Evolutionary conservation across 371 early-diverging fungal species (phyloP).

Genomic region (Lichtheimia hyalospora): DNA sequence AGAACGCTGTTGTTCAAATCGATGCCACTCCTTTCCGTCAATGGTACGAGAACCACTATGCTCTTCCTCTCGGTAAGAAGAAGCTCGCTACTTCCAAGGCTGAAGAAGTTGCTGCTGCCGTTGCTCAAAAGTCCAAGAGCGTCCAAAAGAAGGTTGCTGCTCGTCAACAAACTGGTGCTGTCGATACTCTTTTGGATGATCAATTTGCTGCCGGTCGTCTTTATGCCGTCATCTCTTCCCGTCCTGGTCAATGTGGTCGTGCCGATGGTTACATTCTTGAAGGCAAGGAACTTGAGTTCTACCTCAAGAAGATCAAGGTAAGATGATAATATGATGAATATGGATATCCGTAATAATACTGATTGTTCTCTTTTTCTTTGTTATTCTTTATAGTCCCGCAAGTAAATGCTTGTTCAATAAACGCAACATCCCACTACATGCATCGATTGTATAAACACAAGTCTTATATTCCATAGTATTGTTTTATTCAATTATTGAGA

Average conservation of each 20-base stretch:
- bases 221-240: constrained; percentile 93
- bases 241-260: constrained; percentile 99
- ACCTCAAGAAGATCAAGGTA: constrained; percentile 89
- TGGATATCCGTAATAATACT: background rate
- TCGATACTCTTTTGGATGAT: constrained; percentile 90
- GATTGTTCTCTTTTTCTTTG: background rate
- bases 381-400: constrained; percentile 12
- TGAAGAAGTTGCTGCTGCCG: constrained; percentile 57
- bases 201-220: constrained; percentile 97
- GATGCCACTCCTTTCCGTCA: constrained; percentile 99
- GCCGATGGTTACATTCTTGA: constrained; percentile 99
- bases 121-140: constrained; percentile 88
- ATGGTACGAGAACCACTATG: constrained; percentile 98
- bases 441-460: constrained; percentile 2
- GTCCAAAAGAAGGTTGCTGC: constrained; percentile 86
- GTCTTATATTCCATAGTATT: no score
- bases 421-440: background rate
- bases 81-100: constrained; percentile 63
- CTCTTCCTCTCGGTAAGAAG: constrained; percentile 85
- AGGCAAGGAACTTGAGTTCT: constrained; percentile 98
- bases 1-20: constrained; percentile 98
- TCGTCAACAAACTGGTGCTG: constrained; percentile 79
- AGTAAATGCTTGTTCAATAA: constrained; percentile 13
- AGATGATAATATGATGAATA: background rate
- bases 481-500: background rate